Base-by-base conservation (phyloP, 176 grass and related monocot genomes). In the Ensete glaucum region DNA sequence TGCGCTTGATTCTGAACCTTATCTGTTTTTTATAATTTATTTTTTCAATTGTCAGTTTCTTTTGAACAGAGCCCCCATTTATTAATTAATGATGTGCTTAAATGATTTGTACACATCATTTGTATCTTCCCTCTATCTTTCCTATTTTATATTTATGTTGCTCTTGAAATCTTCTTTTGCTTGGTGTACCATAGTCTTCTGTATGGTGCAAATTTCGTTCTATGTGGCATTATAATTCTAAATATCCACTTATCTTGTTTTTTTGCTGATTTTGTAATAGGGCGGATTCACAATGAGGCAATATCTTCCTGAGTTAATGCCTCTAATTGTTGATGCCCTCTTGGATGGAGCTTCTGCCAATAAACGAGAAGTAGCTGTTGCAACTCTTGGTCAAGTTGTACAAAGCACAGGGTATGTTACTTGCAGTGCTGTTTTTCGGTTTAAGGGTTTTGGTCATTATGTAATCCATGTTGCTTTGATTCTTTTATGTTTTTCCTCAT, bases 331-430 rank as follows among this genome's bases (percentile, higher is more conserved):
- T 64, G 95, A 98, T 74, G 84, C 88, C 89, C 90, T 98, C 74
- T 91, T 93, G 85, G 95, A 98, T 62, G 95, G 95, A 78, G 80
- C 85, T 72, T 82, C 88, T 82, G 84, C 85, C 71, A 86, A 83
- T 81, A 98, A 98, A 80, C 87, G 95, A 78, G 90, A 98, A 85
- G 95, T 98, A 67, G 95, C 95, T 76, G 88, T 98, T 70, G 85
- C 95, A 85, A 98, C 95, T 64, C 90, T 98, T 82, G 95, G 95
- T 76, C 95, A 98, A 89, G 89, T 98, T 72, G 92, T 98, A 78
- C 95, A 98, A 87, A 98, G 95, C 84, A 98, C 95, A 64, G 95
- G 95, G 95, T 98, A 90, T 48, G 62, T 62, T 71, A 77, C 12
- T 60, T 65, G 19, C 34, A 62, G 62, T 34, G 8, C 50, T 43